Percentiles rank a stretch among this genome's conserved stretches.
phyloP scores from a whole-genome alignment of 2,329 filamentous ascomycete genomes.

The Fusarium cyanostomum region DNA sequence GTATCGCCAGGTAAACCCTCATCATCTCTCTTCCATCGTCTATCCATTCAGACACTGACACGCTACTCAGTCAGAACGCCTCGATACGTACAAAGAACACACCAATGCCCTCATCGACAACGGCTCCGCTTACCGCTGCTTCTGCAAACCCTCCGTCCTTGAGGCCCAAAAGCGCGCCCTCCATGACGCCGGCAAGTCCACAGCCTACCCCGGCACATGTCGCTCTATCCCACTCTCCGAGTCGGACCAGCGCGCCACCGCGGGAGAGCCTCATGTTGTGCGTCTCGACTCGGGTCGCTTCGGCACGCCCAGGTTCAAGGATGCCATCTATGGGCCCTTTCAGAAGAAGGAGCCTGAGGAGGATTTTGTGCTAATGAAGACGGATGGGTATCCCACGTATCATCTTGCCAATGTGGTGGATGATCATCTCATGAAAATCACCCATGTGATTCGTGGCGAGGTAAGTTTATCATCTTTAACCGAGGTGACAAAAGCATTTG shows the following conservation, averaged over 20 bases:
- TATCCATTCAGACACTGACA: background rate
- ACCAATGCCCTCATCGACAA: slow-evolving; percentile 73
- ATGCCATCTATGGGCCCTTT: slow-evolving; percentile 81
- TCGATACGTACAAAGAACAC: slow-evolving; percentile 75
- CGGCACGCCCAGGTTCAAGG: slow-evolving; percentile 71
- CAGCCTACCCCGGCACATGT: slow-evolving; percentile 72
- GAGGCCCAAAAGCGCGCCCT: slow-evolving; percentile 71
- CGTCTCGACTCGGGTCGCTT: slow-evolving; percentile 71
- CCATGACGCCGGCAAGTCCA: slow-evolving; percentile 59
- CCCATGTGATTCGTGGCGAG: slow-evolving; percentile 90
- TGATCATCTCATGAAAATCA: slow-evolving; percentile 94
- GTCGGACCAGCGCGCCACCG: slow-evolving; percentile 73
- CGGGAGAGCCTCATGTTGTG: slow-evolving; percentile 78
- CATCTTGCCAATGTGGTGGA: slow-evolving; percentile 98
- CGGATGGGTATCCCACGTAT: slow-evolving; percentile 92
- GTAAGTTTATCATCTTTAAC: slow-evolving; percentile 53
- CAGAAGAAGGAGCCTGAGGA: slow-evolving; percentile 67
- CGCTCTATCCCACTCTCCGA: slow-evolving; percentile 71
- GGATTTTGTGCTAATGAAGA: slow-evolving; percentile 91
- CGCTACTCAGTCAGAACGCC: slow-evolving; percentile 76
- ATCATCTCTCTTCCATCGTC: background rate
- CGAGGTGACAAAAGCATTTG: background rate
- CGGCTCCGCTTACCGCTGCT: slow-evolving; percentile 89
- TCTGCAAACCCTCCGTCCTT: slow-evolving; percentile 80
- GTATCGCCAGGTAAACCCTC: slow-evolving; percentile 78